Evolutionary conservation across 2,329 filamentous ascomycete species (phyloP).

Genomic region (Apiospora koreana): DNA sequence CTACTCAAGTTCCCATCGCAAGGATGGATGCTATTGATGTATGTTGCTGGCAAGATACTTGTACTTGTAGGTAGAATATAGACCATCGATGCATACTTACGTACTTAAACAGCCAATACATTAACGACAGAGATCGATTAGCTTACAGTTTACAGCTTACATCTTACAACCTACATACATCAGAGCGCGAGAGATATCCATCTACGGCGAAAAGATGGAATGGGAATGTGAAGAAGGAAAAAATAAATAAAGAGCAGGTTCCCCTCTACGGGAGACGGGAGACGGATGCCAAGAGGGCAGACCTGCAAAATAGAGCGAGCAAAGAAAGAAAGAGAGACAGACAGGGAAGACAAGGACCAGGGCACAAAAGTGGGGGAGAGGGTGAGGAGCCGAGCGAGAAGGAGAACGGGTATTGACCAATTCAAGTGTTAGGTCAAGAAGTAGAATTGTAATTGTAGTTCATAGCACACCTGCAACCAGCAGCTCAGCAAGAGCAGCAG

Average conservation of each 20-base stretch:
- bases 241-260: constrained; percentile 5
- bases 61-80: neutral
- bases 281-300: neutral
- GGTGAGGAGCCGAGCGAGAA: neutral
- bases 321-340: constrained; percentile 17
- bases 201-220: neutral
- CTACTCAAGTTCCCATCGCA: neutral
- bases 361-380: constrained; percentile 17
- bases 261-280: neutral
- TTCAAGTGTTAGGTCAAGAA: too few relatives aligned
- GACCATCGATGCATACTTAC: too few relatives aligned
- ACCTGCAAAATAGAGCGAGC: neutral
- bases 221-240: neutral
- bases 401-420: neutral
- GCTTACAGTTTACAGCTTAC: neutral
- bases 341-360: constrained; percentile 11
- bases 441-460: too few relatives aligned
- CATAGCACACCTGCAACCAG: neutral
- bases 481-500: neutral
- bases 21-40: too few relatives aligned
- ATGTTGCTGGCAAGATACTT: too few relatives aligned
- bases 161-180: too few relatives aligned
- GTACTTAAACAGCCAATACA: too few relatives aligned
- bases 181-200: neutral
- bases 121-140: neutral